These are phyloP conservation scores for Lagenidium sp. DNA, from an alignment of 352 stramenopile species.

Conservation along the genomic window DNA sequence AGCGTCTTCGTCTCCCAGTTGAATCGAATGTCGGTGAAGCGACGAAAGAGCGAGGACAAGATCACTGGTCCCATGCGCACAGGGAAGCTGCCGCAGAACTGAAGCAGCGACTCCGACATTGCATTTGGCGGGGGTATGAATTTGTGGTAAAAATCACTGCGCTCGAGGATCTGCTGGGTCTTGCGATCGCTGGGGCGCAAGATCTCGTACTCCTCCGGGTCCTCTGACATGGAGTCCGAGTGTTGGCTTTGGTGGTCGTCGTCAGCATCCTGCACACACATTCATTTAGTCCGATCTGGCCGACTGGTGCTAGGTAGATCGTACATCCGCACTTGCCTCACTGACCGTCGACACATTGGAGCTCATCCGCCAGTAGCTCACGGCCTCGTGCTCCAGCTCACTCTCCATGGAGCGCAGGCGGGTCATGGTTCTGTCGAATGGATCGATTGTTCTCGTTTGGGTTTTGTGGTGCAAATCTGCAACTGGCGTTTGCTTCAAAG, in stretches of 20 bases:
- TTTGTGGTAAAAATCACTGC: conserved; percentile 42
- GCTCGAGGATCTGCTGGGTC: conserved; percentile 32
- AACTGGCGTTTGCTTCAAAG: too few relatives aligned
- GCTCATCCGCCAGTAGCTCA: conserved; percentile 18
- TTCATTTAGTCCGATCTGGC: too few relatives aligned
- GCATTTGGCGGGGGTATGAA: conserved; percentile 38
- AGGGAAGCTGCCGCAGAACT: conserved; percentile 51
- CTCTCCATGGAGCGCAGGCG: not conserved
- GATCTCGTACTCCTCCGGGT: conserved; percentile 43
- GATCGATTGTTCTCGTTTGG: not conserved
- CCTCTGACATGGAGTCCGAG: too few relatives aligned
- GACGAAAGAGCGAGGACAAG: conserved; percentile 32
- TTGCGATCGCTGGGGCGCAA: conserved; percentile 33
- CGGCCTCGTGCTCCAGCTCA: conserved; percentile 6
- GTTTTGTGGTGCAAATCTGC: too few relatives aligned
- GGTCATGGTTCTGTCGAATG: not conserved
- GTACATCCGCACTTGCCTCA: too few relatives aligned
- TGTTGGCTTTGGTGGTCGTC: too few relatives aligned
- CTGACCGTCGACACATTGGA: too few relatives aligned
- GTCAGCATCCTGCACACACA: too few relatives aligned
- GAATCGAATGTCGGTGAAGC: conserved; percentile 65
- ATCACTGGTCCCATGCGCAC: conserved; percentile 44
- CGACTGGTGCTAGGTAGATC: not conserved
- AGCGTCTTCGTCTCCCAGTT: conserved; percentile 80
- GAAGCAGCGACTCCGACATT: conserved; percentile 42